Base-by-base conservation (phyloP, 345 rosid species). In the Eucalyptus urophylla region DNA sequence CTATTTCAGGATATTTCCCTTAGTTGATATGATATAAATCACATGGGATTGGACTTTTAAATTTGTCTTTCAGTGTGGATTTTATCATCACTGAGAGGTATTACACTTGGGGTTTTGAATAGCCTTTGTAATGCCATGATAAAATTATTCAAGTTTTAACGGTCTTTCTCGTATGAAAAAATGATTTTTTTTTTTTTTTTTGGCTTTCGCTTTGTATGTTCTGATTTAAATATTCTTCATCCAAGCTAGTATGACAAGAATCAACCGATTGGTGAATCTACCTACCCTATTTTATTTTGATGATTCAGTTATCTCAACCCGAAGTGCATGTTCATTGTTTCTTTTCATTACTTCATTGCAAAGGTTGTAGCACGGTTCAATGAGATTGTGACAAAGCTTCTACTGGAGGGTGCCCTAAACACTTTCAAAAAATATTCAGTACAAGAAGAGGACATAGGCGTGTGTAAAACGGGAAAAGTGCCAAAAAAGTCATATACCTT, bases 361-460 rank as follows among this genome's bases (percentile, higher is more conserved):
- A 53, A 98, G 99, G 99, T 97, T 89, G 97, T 98, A n/a, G 99
- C 99, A 21, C 93, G 99, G 90, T 98, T 97, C 92, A 97, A 97
- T 90, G 99, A 98, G 93, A 93, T 98, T 81, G 97, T 98, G 88
- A 98, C 99, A 2, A 96, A 89, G 93, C 94, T 50, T 56, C 95
- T 98, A 51, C 92, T 98, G 89, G 97, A 96, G 80, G 99, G 99
- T 88, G 99, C 99, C 29, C 88, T 97, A 91, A 97, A 92, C 51
- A 96, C 99, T 88, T 98, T 98, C 94, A 94, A 58, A 88, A 98
- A 91, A 90, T 97, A 95, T 90, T 96, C 98, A 8, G 98, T 97
- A 60, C 92, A 92, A 88, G 99, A 97, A 89, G 97, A 97, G 92
- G 96, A 96, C 90, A 91, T 97, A 11, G 95, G 96, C 90, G 99